Conservation (phyloP, 805 yeast species). For the Suhomyces tanzawaensis region DNA sequence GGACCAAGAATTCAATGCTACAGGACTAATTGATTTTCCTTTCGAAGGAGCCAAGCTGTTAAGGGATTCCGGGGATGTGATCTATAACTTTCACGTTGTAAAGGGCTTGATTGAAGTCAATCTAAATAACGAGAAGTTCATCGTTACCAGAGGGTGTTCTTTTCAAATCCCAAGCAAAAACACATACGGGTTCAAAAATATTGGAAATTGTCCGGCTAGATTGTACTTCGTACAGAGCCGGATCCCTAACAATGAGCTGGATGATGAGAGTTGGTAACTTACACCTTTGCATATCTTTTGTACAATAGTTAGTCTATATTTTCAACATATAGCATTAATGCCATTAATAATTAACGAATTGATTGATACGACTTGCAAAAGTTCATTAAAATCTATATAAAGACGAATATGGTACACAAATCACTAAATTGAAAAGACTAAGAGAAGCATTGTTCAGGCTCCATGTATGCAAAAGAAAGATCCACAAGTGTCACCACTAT, state of each 20-base stretch:
- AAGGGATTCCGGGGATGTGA: conserved; percentile 61
- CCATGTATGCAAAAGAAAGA: too few relatives aligned
- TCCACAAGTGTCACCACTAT: too few relatives aligned
- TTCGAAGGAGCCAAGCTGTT: conserved; percentile 57
- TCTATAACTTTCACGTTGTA: conserved; percentile 72
- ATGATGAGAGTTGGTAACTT: conserved; percentile 4
- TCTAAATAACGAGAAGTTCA: conserved; percentile 55
- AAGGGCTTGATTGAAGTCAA: conserved; percentile 70
- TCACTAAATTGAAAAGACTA: not conserved
- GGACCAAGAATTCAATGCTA: conserved; percentile 63
- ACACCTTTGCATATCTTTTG: not conserved
- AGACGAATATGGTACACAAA: conserved; percentile 4
- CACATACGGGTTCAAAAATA: conserved; percentile 64
- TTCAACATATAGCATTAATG: not conserved
- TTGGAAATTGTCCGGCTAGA: conserved; percentile 54
- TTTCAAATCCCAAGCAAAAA: conserved; percentile 81
- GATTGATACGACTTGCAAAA: too few relatives aligned
- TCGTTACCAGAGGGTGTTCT: conserved; percentile 69
- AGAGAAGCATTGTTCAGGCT: too few relatives aligned
- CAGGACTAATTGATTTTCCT: conserved; percentile 71
- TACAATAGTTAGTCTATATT: not conserved
- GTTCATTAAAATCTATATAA: conserved; percentile 1
- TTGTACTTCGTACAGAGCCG: conserved; percentile 75
- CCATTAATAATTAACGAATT: too few relatives aligned
- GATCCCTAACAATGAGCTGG: conserved; percentile 16